Conservation (phyloP, 305 asterid genomes). For the Rubia balearica region DNA sequence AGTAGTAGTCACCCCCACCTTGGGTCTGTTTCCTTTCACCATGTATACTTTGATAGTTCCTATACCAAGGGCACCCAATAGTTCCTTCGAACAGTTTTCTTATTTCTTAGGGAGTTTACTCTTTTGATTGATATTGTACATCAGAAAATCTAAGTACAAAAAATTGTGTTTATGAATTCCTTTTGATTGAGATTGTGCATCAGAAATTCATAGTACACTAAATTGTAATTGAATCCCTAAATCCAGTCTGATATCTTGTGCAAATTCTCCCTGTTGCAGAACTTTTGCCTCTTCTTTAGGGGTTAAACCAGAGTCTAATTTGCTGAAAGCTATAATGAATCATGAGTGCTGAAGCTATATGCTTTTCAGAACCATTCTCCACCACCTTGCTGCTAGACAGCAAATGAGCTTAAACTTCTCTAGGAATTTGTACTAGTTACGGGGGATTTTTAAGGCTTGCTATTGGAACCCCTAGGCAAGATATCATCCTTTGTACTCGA, state of each 20-base stretch:
- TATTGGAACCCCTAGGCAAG: not conserved
- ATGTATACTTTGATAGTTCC: not conserved
- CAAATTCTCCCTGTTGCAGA: not conserved
- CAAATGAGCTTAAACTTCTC: not conserved
- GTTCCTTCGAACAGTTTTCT: not conserved
- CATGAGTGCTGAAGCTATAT: not conserved
- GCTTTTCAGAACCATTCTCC: not conserved
- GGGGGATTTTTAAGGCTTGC: not conserved
- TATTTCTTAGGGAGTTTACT: not conserved
- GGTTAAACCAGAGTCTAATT: constrained; percentile 1
- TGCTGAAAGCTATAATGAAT: not conserved
- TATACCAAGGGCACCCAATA: not conserved
- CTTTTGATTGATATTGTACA: not conserved
- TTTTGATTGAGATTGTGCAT: not conserved
- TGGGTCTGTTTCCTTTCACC: not conserved
- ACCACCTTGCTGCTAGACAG: not conserved
- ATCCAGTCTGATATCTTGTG: not conserved
- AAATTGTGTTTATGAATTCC: too few relatives aligned
- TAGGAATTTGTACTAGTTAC: not conserved
- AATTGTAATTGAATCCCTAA: not conserved
- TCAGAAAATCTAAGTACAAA: not conserved
- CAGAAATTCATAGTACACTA: not conserved
- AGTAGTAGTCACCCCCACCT: too few relatives aligned
- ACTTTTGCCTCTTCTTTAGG: not conserved
- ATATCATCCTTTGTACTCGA: not conserved